A percentile compares a stretch with the other conserved stretches of the same genome.
phyloP scores from a whole-genome alignment of 2,329 filamentous ascomycete species.

The Trichothecium sympodiale region DNA sequence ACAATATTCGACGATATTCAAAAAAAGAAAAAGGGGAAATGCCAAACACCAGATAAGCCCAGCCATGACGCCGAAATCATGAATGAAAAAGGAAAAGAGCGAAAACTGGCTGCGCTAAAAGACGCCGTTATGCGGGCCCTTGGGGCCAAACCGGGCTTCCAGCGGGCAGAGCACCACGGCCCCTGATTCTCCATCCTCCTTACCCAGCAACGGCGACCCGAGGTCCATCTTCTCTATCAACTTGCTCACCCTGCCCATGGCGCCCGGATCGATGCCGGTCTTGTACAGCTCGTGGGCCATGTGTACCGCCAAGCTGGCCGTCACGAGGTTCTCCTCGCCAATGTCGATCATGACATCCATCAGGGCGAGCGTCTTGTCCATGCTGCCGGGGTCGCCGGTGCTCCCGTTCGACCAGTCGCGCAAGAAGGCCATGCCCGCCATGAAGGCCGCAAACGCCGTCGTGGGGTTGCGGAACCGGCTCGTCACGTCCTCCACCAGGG shows the following conservation, averaged over 20 bases:
- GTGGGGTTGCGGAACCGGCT: conserved; percentile 53
- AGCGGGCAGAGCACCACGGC: conserved; percentile 1
- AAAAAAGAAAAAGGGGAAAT: too few species aligned
- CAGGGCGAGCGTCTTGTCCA: conserved; percentile 53
- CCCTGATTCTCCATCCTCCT: background rate
- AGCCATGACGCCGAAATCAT: too few species aligned
- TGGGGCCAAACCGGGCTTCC: background rate
- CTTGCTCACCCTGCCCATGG: conserved; percentile 12
- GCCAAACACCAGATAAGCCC: too few species aligned
- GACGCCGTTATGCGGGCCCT: too few species aligned
- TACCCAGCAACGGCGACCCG: background rate
- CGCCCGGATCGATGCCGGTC: conserved; percentile 13
- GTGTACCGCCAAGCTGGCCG: conserved; percentile 59
- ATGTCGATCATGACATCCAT: conserved; percentile 56
- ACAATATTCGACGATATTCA: too few species aligned
- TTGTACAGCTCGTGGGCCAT: conserved; percentile 53
- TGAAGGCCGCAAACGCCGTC: conserved; percentile 60
- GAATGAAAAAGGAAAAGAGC: too few species aligned
- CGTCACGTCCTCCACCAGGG: conserved; percentile 30
- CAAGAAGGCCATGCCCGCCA: conserved; percentile 59
- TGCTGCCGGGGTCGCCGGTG: conserved; percentile 35
- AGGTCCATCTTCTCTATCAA: background rate
- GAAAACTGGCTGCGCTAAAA: too few species aligned
- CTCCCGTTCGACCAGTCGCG: conserved; percentile 49
- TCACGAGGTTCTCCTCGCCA: conserved; percentile 53